Base-by-base conservation (phyloP, 441 rosid genomes). In the Adansonia rubrostipa region DNA sequence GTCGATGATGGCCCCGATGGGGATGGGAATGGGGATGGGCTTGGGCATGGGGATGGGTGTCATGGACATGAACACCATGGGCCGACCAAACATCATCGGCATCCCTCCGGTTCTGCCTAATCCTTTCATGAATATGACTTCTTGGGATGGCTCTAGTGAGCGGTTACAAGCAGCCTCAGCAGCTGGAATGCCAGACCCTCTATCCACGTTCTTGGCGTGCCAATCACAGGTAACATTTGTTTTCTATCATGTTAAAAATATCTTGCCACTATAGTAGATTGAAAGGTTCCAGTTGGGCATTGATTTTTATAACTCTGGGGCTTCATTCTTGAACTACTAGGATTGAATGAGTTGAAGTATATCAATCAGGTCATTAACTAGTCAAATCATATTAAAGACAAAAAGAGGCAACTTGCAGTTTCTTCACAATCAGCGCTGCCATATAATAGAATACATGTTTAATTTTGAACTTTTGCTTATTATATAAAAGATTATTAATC, bases 1-100 rank as follows among this genome's bases (percentile, higher is more conserved):
- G 87, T 86, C 97, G 2, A 88, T 95, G 89, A 86, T 93, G 93
- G 76, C 85, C 22, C 85, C 90, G 10, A 81, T 90, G 85, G 91
- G 93, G 10, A 81, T 90, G 85, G 91, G 93, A 17, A 80, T 91
- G 87, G 91, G 89, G 22, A 80, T 91, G 87, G 91, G 89, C 0
- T 77, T 90, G 81, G 89, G 92, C 9, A 77, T 88, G 80, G 91
- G 89, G 0, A 86, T 93, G 88, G 90, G 90, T 2, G 77, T 86
- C 50, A 78, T 89, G 87, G 94, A 88, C 84, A 86, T 93, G 79
- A 86, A 79, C 80, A 33, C 89, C 45, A 84, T 92, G 17, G 77
- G 63, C 75, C 91, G 91, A 50, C 79, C 92, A 14, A 87, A 79
- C 72, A 80, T 87, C 15, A 56, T 86, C 22, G 80, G 79, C 71